Evolutionary conservation across 2,329 filamentous ascomycete species (phyloP).

Genomic region (Fonsecaea pedrosoi): DNA sequence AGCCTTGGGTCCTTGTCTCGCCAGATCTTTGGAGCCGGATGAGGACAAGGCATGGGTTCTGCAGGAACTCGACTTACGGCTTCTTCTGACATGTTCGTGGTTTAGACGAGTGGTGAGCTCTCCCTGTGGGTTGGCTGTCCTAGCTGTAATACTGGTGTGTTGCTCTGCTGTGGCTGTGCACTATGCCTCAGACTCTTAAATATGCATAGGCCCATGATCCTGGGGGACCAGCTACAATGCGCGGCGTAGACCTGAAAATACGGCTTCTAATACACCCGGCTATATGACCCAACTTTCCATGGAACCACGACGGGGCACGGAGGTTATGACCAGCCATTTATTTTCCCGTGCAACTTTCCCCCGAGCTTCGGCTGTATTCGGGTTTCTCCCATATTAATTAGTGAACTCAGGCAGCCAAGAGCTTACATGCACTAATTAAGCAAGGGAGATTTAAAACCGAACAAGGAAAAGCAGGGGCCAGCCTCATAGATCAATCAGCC

Average conservation of each 20-base stretch:
- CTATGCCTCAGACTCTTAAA: neutral
- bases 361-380: neutral
- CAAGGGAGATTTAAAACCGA: too few relatives aligned
- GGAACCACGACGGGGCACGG: neutral
- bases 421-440: neutral
- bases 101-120: neutral
- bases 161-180: neutral
- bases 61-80: neutral
- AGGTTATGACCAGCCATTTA: constrained; percentile 4
- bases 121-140: neutral
- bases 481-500: too few relatives aligned
- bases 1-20: neutral
- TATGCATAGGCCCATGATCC: neutral
- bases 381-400: neutral
- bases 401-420: too few relatives aligned
- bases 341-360: neutral
- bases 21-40: neutral
- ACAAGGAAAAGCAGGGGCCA: too few relatives aligned
- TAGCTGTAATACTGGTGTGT: neutral
- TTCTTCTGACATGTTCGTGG: neutral
- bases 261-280: constrained; percentile 8
- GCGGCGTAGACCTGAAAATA: constrained; percentile 1
- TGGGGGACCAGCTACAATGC: neutral
- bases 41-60: neutral
- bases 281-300: constrained; percentile 8